These are phyloP conservation scores for Cordyceps militaris DNA, from an alignment of 2,329 filamentous ascomycete genomes.

Conservation along the genomic window DNA sequence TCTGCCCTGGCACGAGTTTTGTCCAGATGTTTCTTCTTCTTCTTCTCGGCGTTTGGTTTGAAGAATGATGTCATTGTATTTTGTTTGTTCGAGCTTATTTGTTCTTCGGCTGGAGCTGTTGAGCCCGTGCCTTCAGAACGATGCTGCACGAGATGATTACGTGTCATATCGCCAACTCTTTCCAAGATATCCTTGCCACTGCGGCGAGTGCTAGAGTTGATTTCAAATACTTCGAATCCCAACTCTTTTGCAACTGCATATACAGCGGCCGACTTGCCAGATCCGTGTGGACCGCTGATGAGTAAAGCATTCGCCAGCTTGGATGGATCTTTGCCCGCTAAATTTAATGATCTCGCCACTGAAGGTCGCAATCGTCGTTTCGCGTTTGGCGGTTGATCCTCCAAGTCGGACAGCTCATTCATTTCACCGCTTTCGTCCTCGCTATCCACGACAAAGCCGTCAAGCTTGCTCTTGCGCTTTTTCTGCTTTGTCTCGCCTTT, in stretches of 20 bases:
- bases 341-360: conserved; percentile 41
- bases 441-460: conserved; percentile 73
- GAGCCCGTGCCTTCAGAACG: conserved; percentile 30
- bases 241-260: conserved; percentile 90
- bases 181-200: conserved; percentile 88
- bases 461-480: conserved; percentile 65
- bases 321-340: conserved; percentile 28
- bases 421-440: conserved; percentile 67
- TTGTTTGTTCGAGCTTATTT: conserved; percentile 59
- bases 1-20: conserved; percentile 17
- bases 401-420: conserved; percentile 55
- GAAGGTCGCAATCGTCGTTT: conserved; percentile 36
- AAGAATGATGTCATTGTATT: conserved; percentile 79
- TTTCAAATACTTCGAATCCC: conserved; percentile 90
- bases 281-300: conserved; percentile 81
- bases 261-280: conserved; percentile 87
- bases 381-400: conserved; percentile 24
- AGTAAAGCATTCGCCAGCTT: conserved; percentile 70
- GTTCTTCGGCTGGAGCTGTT: no score
- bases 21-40: conserved; percentile 19
- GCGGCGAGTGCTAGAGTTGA: conserved; percentile 75
- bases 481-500: conserved; percentile 46
- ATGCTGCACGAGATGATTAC: conserved; percentile 76
- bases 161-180: conserved; percentile 91
- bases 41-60: conserved; percentile 41